Conservation (phyloP, 1,284 basidiomycete genomes). For the Ustilago cynodontis region DNA sequence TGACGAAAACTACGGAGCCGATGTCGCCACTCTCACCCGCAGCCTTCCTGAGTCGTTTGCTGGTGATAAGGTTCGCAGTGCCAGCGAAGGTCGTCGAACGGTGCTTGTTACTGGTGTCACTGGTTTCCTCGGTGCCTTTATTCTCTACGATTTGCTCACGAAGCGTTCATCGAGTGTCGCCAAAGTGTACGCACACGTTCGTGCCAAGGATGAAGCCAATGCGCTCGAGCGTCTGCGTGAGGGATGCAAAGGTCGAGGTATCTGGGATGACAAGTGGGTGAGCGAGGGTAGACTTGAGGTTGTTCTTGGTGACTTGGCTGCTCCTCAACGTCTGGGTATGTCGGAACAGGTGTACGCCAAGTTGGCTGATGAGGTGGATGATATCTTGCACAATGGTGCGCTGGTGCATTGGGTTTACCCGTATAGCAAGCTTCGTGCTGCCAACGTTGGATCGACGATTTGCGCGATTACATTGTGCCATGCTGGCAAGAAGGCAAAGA, state of each 20-base stretch:
- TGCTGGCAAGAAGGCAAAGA: constrained; percentile 76
- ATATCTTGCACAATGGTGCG: constrained; percentile 94
- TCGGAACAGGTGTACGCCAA: constrained; percentile 77
- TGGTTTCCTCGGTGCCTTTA: constrained; percentile 95
- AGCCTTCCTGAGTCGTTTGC: constrained; percentile 57
- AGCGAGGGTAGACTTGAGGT: constrained; percentile 79
- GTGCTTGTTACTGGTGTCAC: constrained; percentile 97
- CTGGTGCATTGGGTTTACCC: constrained; percentile 99
- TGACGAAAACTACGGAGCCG: constrained; percentile 79
- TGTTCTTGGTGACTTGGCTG: constrained; percentile 87
- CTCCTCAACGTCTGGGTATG: constrained; percentile 81
- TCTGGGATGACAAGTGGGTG: constrained; percentile 94
- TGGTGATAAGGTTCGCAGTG: constrained; percentile 34
- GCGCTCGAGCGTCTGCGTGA: constrained; percentile 82
- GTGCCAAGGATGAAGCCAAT: constrained; percentile 78
- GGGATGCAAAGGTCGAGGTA: constrained; percentile 83
- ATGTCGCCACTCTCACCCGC: constrained; percentile 78
- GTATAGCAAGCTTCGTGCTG: constrained; percentile 89
- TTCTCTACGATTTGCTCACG: constrained; percentile 83
- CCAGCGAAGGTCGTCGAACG: constrained; percentile 72
- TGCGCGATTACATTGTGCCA: constrained; percentile 84
- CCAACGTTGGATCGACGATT: constrained; percentile 91
- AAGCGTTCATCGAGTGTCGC: constrained; percentile 75
- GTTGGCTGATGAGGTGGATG: constrained; percentile 82
- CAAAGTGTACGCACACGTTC: constrained; percentile 92